Evolutionary conservation across 2,329 filamentous ascomycete species (phyloP).

Genomic region (Hypoxylon sp.): DNA sequence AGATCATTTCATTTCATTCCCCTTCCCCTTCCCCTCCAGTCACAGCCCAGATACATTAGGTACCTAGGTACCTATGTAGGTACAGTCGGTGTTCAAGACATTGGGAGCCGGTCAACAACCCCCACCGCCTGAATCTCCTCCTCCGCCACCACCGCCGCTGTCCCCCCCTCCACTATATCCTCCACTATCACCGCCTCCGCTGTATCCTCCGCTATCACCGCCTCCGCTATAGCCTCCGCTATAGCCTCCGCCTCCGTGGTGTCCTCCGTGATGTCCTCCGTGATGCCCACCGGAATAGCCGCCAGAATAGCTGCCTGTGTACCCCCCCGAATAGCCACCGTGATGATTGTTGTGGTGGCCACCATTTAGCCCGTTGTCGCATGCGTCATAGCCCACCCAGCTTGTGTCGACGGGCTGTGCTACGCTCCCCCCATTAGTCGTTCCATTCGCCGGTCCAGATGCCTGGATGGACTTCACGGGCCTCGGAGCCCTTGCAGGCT

Average conservation of each 20-base stretch:
- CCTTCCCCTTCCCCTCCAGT: background rate
- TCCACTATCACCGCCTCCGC: background rate
- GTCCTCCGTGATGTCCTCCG: slow-evolving; percentile 15
- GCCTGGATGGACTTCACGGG: background rate
- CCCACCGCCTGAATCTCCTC: slow-evolving; percentile 3
- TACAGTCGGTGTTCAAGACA: too few species aligned
- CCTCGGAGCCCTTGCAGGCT: slow-evolving; percentile 22
- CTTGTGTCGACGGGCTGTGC: background rate
- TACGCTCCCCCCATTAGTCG: background rate
- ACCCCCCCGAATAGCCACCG: background rate
- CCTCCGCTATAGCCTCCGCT: slow-evolving; percentile 13
- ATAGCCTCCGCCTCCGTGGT: slow-evolving; percentile 11
- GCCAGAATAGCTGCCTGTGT: background rate
- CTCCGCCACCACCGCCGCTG: slow-evolving; percentile 10
- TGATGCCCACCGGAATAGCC: slow-evolving; percentile 3
- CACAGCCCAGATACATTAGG: too few species aligned
- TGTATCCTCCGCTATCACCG: background rate
- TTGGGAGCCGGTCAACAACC: slow-evolving; percentile 5
- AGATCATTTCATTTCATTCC: background rate
- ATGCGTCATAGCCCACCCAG: slow-evolving; percentile 3
- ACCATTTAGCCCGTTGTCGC: background rate
- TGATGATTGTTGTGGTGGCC: background rate
- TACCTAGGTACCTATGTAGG: too few species aligned
- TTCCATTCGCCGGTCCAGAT: background rate
- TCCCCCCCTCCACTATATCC: slow-evolving; percentile 4